Evolutionary conservation across 179 eudicot species (phyloP).

Genomic region (Gypsophila paniculata): DNA sequence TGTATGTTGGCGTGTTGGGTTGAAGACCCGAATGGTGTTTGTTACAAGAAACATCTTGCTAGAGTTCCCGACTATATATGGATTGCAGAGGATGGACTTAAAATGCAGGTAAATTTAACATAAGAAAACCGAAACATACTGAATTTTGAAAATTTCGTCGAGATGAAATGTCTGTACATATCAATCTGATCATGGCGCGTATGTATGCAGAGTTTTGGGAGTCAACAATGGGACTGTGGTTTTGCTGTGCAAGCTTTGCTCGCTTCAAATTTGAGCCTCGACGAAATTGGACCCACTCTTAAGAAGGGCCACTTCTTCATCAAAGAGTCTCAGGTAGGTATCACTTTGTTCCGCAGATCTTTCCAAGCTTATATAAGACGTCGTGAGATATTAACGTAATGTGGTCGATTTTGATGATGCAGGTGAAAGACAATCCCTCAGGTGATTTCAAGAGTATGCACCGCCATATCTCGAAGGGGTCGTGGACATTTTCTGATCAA

Average conservation of each 20-base stretch:
- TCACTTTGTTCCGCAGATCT: background rate
- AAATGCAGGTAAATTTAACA: conserved; percentile 41
- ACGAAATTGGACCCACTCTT: conserved; percentile 43
- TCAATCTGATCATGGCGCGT: background rate
- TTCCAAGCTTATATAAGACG: background rate
- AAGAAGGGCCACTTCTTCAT: conserved; percentile 45
- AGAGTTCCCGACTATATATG: conserved; percentile 58
- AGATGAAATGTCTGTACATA: background rate
- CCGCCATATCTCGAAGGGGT: conserved; percentile 54
- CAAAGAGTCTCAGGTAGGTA: conserved; percentile 66
- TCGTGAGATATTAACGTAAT: background rate
- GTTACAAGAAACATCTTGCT: conserved; percentile 62
- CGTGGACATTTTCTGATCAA: conserved; percentile 61
- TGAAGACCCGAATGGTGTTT: conserved; percentile 58
- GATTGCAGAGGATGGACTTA: conserved; percentile 76
- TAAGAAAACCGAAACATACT: background rate
- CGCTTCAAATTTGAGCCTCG: conserved; percentile 32
- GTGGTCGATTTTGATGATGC: background rate
- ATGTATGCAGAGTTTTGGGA: conserved; percentile 50
- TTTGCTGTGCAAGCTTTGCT: conserved; percentile 52
- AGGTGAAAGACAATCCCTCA: conserved; percentile 49
- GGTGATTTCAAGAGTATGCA: conserved; percentile 50
- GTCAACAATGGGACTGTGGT: conserved; percentile 62
- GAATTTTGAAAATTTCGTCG: background rate
- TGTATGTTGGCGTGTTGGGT: conserved; percentile 74